Evolutionary conservation across 495 filamentous ascomycete genomes (phyloP).

Genomic region (Lepidopterella palustris): DNA sequence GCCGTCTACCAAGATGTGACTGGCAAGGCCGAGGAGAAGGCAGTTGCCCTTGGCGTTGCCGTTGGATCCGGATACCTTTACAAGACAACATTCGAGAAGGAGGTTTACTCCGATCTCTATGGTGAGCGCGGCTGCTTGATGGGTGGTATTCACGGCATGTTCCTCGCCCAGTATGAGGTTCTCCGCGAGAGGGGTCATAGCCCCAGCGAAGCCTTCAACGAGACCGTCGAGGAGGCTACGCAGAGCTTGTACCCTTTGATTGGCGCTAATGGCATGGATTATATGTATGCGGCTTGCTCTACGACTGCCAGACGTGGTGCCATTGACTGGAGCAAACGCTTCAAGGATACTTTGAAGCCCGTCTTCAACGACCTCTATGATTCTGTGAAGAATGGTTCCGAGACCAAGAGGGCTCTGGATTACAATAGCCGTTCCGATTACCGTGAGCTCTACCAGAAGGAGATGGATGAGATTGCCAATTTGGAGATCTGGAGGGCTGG

Average conservation of each 20-base stretch:
- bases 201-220: conserved; percentile 98
- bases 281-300: conserved; percentile 99
- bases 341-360: conserved; percentile 96
- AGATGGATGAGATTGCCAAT: conserved; percentile 92
- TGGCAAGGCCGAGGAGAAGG: conserved; percentile 96
- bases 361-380: conserved; percentile 96
- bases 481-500: conserved; percentile 98
- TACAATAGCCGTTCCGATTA: conserved; percentile 94
- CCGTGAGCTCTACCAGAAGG: conserved; percentile 88
- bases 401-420: conserved; percentile 89
- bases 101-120: conserved; percentile 98
- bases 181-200: conserved; percentile 96
- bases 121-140: conserved; percentile 99
- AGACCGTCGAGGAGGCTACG: conserved; percentile 99
- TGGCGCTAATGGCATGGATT: conserved; percentile 96
- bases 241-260: conserved; percentile 97
- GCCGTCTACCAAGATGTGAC: conserved; percentile 99
- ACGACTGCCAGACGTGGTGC: conserved; percentile 96
- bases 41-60: conserved; percentile 91
- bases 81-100: conserved; percentile 99
- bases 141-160: conserved; percentile 99
- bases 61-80: conserved; percentile 97
- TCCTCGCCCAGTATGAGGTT: conserved; percentile 99
- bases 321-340: conserved; percentile 92
- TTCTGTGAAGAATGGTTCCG: conserved; percentile 76